Evolutionary conservation across 108 stramenopile species (phyloP).

Genomic region (Nannochloropsis gaditana): DNA sequence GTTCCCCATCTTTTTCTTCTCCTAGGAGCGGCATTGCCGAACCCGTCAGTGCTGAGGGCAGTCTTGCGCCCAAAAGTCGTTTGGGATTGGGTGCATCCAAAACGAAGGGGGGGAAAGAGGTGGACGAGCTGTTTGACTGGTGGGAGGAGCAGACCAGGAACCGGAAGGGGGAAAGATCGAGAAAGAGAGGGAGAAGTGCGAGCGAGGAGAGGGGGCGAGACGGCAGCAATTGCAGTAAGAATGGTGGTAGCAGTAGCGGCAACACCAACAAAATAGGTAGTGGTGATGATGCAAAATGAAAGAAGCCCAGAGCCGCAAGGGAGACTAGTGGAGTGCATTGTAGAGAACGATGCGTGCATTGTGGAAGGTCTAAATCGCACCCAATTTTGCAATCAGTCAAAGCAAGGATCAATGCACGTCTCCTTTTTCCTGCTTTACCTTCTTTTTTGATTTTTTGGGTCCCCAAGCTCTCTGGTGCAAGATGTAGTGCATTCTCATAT

Average conservation of each 20-base stretch:
- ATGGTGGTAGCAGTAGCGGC: not conserved
- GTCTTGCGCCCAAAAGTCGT: not conserved
- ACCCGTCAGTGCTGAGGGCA: not conserved
- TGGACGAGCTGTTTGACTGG: constrained; percentile 14
- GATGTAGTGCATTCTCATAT: no score
- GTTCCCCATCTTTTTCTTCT: not conserved
- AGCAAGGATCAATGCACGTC: no score
- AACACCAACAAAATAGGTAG: not conserved
- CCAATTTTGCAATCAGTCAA: no score
- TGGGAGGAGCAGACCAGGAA: not conserved
- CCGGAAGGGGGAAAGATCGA: not conserved
- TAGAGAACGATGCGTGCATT: not conserved
- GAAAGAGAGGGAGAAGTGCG: not conserved
- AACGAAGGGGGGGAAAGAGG: constrained; percentile 1
- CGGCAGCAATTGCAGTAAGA: not conserved
- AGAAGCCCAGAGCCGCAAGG: not conserved
- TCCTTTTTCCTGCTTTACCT: no score
- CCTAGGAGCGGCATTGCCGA: constrained; percentile 16
- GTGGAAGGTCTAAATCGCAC: not conserved
- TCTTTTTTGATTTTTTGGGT: no score
- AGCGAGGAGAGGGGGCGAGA: not conserved
- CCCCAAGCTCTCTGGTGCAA: no score
- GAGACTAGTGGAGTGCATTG: not conserved
- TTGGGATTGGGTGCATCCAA: not conserved
- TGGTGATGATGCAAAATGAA: not conserved